phyloP scores from a whole-genome alignment of 1,284 basidiomycete species.

The Hypsizygus ulmarius region DNA sequence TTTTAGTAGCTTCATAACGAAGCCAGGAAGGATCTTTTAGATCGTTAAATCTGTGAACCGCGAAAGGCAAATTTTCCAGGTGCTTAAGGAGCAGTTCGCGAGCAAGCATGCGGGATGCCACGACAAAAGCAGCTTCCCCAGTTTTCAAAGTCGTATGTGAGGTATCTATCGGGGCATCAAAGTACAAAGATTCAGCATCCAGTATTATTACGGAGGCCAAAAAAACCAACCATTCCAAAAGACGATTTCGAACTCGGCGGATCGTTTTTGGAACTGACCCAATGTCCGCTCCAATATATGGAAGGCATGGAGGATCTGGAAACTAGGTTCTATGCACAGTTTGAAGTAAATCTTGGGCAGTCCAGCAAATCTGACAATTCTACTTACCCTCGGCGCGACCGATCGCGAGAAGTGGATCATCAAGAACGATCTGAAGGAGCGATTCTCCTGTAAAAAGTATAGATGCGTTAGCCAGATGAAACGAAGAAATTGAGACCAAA shows the following conservation, averaged over 20 bases:
- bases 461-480: not conserved
- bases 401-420: slow-evolving; percentile 56
- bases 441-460: slow-evolving; percentile 48
- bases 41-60: slow-evolving; percentile 44
- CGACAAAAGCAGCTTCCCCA: slow-evolving; percentile 33
- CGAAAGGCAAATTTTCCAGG: slow-evolving; percentile 38
- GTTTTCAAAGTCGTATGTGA: slow-evolving; percentile 40
- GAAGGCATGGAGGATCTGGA: slow-evolving; percentile 63
- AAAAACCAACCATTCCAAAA: slow-evolving; percentile 53
- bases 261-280: slow-evolving; percentile 45
- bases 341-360: slow-evolving; percentile 5
- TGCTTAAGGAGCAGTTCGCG: slow-evolving; percentile 51
- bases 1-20: slow-evolving; percentile 39
- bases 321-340: slow-evolving; percentile 42
- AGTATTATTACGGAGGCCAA: not conserved
- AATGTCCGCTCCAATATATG: slow-evolving; percentile 52
- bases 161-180: slow-evolving; percentile 30
- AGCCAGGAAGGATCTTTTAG: slow-evolving; percentile 49
- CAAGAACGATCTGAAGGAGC: slow-evolving; percentile 54
- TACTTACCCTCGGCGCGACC: slow-evolving; percentile 41
- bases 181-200: not conserved
- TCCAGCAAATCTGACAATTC: not conserved
- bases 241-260: slow-evolving; percentile 59
- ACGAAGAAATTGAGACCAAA: not conserved
- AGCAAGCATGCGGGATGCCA: slow-evolving; percentile 50